Conservation (phyloP, 148 eudicot species). For the Heliamphora exappendiculata region DNA sequence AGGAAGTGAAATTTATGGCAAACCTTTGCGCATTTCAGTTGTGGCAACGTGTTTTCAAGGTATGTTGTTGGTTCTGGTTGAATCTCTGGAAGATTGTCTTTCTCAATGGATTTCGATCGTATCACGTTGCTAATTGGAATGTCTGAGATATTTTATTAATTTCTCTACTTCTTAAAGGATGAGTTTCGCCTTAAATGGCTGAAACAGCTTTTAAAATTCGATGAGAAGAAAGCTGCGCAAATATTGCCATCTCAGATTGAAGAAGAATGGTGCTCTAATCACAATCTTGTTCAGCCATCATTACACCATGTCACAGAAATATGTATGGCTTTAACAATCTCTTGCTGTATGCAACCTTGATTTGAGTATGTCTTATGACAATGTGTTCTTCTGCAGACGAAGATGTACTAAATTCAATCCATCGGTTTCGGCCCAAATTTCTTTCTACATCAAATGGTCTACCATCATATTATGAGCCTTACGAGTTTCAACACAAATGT, state of each 20-base stretch:
- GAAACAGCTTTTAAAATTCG: constrained; percentile 31
- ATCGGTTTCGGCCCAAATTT: constrained; percentile 69
- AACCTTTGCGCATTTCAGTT: constrained; percentile 78
- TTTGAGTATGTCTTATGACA: constrained; percentile 1
- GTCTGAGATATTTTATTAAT: background rate
- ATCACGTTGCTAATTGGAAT: background rate
- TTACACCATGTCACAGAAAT: constrained; percentile 61
- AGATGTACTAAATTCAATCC: constrained; percentile 59
- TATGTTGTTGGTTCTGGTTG: constrained; percentile 14
- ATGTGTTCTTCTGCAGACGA: constrained; percentile 52
- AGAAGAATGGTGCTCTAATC: constrained; percentile 86
- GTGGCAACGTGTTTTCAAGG: constrained; percentile 83
- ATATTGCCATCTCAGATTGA: constrained; percentile 34
- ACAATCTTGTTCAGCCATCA: constrained; percentile 68
- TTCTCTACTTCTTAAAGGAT: constrained; percentile 47
- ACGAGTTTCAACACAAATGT: constrained; percentile 56
- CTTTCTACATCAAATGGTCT: constrained; percentile 43
- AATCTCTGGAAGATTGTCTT: background rate
- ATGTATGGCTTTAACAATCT: constrained; percentile 41
- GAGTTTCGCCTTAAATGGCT: constrained; percentile 50
- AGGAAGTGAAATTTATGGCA: constrained; percentile 54
- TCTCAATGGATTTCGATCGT: background rate
- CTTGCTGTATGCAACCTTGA: background rate
- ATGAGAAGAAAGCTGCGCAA: constrained; percentile 23
- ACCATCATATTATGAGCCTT: constrained; percentile 61